Evolutionary conservation across 352 stramenopile species (phyloP), one percentile per base, ranked within the genome.

Genomic region (Discostella stelligera): DNA sequence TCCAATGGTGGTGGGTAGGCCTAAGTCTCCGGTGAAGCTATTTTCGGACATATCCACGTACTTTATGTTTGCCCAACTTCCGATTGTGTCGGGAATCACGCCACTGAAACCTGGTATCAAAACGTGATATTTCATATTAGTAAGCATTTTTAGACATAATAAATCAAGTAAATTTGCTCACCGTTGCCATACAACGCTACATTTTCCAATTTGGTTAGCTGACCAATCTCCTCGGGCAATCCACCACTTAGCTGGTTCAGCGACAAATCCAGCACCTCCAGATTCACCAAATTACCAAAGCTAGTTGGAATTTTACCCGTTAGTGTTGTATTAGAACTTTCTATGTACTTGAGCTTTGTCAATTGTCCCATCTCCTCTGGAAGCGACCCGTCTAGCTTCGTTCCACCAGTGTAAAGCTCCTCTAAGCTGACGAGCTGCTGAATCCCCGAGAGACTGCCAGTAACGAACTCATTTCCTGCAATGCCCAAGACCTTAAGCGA

Each of bases 401-500:
- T 87, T 30, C 80, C 32, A n/a, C 59, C 58, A 0, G 88, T 30
- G 48, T 85, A 48, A 0, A 90, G 58, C 23, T 83, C 66, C 54
- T 74, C 18, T 8, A 90, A 60, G 39, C 72, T 72, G 2, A 59
- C 60, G 2, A 90, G 54, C 16, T 55, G 20, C 16, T 52, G 46
- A 82, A 82, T 46, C 4, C 73, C 56, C 0, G 66, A 58, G 4
- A 92, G 48, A 16, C 52, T 74, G 13, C 84, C 83, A 0, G 62
- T 71, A 6, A 92, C 62, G 9, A 84, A 41, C 9, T 11, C 60
- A 61, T 89, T 91, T 20, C 77, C 67, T 25, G 60, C 63, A 5
- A 89, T 46, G 14, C 74, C 66, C 6, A 91, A 54, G 39, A 85
- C 79, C 59, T 87, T 49, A 44, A 92, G 80, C 56, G 63, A 78